phyloP scores from a whole-genome alignment of 805 yeast genomes.

The Candida anglica region DNA sequence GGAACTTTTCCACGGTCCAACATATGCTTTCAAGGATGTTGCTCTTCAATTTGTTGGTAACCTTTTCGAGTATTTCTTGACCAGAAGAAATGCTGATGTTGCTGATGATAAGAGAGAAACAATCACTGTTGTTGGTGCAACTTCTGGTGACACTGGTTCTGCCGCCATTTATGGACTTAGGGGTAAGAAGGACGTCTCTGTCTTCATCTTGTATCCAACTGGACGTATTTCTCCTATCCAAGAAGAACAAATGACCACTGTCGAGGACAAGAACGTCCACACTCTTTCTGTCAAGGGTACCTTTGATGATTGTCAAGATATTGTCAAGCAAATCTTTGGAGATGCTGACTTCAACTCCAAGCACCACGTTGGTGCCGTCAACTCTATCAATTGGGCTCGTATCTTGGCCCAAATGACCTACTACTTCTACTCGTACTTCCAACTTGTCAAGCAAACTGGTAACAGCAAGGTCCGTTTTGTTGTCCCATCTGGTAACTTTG shows the following conservation, averaged over 20 bases:
- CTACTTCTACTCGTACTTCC: constrained; percentile 90
- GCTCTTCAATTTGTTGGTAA: constrained; percentile 98
- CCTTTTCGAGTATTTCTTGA: constrained; percentile 86
- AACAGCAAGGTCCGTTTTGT: constrained; percentile 66
- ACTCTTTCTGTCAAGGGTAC: constrained; percentile 94
- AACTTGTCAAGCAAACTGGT: constrained; percentile 35
- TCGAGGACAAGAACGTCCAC: constrained; percentile 87
- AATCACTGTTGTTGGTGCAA: constrained; percentile 97
- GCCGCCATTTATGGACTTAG: constrained; percentile 98
- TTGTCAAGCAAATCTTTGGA: constrained; percentile 89
- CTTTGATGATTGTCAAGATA: constrained; percentile 97
- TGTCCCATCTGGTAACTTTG: constrained; percentile 98
- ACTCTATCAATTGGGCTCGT: constrained; percentile 99
- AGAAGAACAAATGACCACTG: constrained; percentile 98
- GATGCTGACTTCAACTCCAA: constrained; percentile 82
- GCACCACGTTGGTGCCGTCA: constrained; percentile 95
- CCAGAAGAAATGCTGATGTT: constrained; percentile 61
- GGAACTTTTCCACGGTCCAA: constrained; percentile 98
- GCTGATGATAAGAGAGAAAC: constrained; percentile 60
- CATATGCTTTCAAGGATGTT: constrained; percentile 98
- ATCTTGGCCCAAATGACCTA: constrained; percentile 96
- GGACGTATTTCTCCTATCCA: constrained; percentile 97
- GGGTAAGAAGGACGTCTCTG: constrained; percentile 96
- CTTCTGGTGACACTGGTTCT: constrained; percentile 98
- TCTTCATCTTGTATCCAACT: constrained; percentile 92